Percentiles rank a stretch among this genome's conserved stretches.
phyloP scores from a whole-genome alignment of 2,329 filamentous ascomycete species.

The Apiospora saccharicola region DNA sequence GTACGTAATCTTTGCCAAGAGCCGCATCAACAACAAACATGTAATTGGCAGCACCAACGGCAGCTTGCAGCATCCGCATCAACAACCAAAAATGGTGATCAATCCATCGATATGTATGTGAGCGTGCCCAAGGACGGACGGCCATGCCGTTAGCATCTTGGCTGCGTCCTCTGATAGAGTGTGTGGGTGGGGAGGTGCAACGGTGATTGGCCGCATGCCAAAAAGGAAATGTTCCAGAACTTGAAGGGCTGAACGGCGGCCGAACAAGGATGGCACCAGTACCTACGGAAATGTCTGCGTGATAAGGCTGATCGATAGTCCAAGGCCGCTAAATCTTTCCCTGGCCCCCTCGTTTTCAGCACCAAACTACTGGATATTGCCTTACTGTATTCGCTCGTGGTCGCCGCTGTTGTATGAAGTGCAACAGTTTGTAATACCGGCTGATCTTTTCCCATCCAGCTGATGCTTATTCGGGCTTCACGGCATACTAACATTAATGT shows the following conservation, averaged over 20 bases:
- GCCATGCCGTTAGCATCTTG: slow-evolving; percentile 5
- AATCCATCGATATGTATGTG: background rate
- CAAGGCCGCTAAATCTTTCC: background rate
- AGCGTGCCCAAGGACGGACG: background rate
- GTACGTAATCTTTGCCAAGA: background rate
- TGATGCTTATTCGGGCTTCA: background rate
- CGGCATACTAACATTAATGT: background rate
- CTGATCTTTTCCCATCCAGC: background rate
- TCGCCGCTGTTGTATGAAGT: background rate
- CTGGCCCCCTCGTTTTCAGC: background rate
- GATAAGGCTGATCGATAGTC: slow-evolving; percentile 11
- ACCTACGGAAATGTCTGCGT: background rate
- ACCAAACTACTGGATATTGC: background rate
- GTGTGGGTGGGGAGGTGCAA: slow-evolving; percentile 11
- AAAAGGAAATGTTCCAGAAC: slow-evolving; percentile 16
- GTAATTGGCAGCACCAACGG: background rate
- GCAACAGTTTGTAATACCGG: background rate
- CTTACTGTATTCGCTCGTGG: background rate
- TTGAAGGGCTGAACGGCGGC: slow-evolving; percentile 10
- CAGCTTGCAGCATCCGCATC: background rate
- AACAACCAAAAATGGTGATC: background rate
- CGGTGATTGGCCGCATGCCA: slow-evolving; percentile 1
- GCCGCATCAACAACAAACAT: background rate
- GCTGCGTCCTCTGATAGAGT: background rate
- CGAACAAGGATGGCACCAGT: slow-evolving; percentile 1